Evolutionary conservation across 2,329 filamentous ascomycete genomes (phyloP).

Genomic region (Triangularia setosa): DNA sequence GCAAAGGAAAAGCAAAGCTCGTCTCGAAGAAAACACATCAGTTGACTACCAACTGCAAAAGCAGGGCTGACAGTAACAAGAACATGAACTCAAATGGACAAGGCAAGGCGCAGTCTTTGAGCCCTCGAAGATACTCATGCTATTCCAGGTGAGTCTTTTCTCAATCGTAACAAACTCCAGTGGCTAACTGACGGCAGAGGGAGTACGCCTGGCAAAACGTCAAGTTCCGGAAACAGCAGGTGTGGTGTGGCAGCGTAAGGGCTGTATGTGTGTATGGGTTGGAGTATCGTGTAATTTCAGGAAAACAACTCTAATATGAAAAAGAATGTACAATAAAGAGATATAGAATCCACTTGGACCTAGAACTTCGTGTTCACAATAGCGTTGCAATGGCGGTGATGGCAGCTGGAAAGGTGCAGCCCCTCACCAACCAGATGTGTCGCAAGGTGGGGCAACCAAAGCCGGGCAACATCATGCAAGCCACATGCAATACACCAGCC

Average conservation of each 20-base stretch:
- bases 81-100: neutral
- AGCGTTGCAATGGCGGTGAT: neutral
- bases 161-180: neutral
- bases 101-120: neutral
- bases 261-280: neutral
- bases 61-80: neutral
- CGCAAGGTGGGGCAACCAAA: neutral
- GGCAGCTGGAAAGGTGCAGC: neutral
- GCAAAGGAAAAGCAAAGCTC: neutral
- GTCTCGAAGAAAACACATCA: neutral
- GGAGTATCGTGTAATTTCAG: neutral
- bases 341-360: neutral
- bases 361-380: neutral
- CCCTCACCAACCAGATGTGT: neutral
- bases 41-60: neutral
- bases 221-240: neutral
- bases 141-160: neutral
- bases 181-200: neutral
- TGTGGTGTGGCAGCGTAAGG: neutral
- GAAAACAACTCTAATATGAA: neutral
- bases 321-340: neutral
- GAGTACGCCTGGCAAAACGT: neutral
- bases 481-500: neutral
- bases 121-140: neutral
- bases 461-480: neutral